phyloP scores from a whole-genome alignment of 163 green algal genomes.

The Scenedesmus sp. region DNA sequence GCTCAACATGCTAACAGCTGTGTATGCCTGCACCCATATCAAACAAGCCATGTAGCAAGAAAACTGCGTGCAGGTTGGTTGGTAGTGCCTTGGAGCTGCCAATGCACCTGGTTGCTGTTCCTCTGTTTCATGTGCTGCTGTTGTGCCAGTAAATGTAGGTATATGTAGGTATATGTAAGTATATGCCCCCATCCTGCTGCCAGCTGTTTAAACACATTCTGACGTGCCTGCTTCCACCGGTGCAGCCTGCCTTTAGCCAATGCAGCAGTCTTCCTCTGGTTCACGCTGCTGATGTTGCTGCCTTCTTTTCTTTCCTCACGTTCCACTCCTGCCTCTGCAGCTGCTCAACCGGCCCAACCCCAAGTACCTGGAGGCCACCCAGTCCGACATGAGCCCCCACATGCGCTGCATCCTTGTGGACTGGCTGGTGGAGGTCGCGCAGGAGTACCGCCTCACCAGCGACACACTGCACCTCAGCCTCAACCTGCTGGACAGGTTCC shows the following conservation, averaged over 20 bases:
- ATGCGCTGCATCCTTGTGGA: slow-evolving; percentile 98
- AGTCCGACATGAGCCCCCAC: slow-evolving; percentile 91
- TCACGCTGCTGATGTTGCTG: neutral
- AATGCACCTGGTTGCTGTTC: no score
- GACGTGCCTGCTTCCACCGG: neutral
- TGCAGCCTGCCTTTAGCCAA: neutral
- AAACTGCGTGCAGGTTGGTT: no score
- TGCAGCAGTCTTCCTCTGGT: neutral
- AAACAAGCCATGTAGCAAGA: no score
- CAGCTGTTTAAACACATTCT: no score
- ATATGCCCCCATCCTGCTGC: no score
- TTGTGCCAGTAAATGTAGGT: neutral
- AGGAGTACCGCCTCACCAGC: slow-evolving; percentile 96
- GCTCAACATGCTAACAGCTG: neutral
- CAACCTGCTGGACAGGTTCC: slow-evolving; percentile 95
- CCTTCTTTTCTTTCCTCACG: neutral
- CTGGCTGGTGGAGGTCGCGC: slow-evolving; percentile 97
- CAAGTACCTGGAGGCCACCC: slow-evolving; percentile 63
- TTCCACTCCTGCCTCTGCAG: slow-evolving; percentile 44
- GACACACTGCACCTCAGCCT: slow-evolving; percentile 96
- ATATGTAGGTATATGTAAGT: no score
- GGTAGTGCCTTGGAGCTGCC: no score
- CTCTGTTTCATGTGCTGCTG: no score
- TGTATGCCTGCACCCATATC: neutral
- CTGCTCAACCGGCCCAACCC: slow-evolving; percentile 58